phyloP scores from a whole-genome alignment of 495 filamentous ascomycete species.

The Clavariopsis aquatica region DNA sequence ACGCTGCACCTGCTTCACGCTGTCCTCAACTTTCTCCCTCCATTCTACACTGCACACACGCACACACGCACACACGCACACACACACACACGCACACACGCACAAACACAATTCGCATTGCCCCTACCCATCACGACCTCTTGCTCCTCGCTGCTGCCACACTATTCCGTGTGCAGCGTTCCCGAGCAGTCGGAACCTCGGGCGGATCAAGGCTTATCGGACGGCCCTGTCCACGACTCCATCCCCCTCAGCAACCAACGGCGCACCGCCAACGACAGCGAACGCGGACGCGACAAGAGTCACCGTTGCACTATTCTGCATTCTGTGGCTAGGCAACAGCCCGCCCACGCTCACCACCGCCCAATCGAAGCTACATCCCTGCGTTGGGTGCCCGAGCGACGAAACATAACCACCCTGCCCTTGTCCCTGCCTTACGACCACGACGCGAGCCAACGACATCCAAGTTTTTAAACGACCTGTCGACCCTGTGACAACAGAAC shows the following conservation, averaged over 20 bases:
- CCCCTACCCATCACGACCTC: too few species aligned
- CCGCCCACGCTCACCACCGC: background rate
- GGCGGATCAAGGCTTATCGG: slow-evolving; percentile 32
- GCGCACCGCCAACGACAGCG: background rate
- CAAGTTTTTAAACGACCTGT: slow-evolving; percentile 11
- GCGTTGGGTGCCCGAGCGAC: slow-evolving; percentile 29
- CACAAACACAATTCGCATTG: background rate
- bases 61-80: slow-evolving; percentile 4
- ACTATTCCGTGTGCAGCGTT: slow-evolving; percentile 11
- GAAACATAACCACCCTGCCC: slow-evolving; percentile 33
- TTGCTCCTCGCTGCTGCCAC: background rate
- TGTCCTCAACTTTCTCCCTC: background rate
- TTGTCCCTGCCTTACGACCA: slow-evolving; percentile 20
- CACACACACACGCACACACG: slow-evolving; percentile 1
- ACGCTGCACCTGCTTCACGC: slow-evolving; percentile 1
- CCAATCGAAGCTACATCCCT: slow-evolving; percentile 28
- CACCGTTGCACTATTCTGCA: slow-evolving; percentile 10
- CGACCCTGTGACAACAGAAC: slow-evolving; percentile 23
- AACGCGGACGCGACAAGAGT: background rate
- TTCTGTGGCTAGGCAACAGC: slow-evolving; percentile 26
- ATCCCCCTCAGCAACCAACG: background rate
- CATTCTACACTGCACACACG: background rate
- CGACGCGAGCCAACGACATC: slow-evolving; percentile 32
- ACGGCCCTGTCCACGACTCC: background rate
- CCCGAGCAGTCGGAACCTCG: slow-evolving; percentile 35